A percentile compares a stretch with the other conserved stretches of the same genome.
phyloP scores from a whole-genome alignment of 441 rosid species.

The Populus hybrid region DNA sequence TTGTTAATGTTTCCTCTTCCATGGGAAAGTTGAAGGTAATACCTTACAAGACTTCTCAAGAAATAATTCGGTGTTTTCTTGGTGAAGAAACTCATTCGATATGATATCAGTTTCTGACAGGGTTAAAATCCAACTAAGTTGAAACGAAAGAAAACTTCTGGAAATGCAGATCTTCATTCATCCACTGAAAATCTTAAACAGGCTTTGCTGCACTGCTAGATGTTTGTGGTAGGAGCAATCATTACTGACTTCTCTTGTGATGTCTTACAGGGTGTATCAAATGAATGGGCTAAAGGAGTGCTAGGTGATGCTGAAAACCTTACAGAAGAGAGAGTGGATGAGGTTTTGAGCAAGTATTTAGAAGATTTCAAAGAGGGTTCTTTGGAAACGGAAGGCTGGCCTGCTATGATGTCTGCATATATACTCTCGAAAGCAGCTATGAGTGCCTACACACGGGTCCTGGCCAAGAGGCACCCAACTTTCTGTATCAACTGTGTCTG shows the following conservation, averaged over 20 bases:
- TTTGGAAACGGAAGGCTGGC: background rate
- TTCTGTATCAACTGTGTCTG: background rate
- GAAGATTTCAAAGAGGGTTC: conserved; percentile 2
- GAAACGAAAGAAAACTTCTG: background rate
- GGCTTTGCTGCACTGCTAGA: background rate
- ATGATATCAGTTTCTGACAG: background rate
- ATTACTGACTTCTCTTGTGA: background rate
- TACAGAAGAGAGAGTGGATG: background rate
- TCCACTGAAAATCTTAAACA: background rate
- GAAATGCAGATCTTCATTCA: background rate
- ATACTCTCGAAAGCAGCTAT: conserved; percentile 1
- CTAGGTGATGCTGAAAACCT: conserved; percentile 2
- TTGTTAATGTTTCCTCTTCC: conserved; percentile 33
- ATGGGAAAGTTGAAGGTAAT: conserved; percentile 18
- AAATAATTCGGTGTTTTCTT: too few species aligned
- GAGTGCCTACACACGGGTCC: background rate
- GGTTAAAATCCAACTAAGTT: background rate
- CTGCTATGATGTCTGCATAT: background rate
- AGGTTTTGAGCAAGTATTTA: background rate
- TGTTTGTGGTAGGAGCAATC: background rate
- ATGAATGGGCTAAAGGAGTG: background rate
- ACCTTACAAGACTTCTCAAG: background rate
- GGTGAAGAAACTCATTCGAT: background rate
- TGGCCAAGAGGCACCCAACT: background rate
- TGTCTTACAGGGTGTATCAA: background rate